Percentiles rank a stretch among this genome's conserved stretches.
Evolutionary conservation across 768 basidiomycete genomes (phyloP).

Genomic region (Sporobolomyces roseus): DNA sequence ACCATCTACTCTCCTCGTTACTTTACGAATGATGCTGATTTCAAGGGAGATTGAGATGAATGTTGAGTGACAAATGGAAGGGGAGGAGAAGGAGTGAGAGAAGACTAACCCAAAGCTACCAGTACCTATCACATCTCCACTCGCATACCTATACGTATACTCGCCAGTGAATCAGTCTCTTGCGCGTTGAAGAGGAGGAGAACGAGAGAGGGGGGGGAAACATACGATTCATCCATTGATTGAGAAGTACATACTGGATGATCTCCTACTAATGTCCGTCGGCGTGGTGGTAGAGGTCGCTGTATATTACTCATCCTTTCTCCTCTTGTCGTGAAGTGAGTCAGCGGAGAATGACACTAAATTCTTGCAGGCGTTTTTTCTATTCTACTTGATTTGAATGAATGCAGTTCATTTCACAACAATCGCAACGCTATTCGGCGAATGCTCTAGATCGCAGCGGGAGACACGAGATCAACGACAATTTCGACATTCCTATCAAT

Average conservation of each 20-base stretch:
- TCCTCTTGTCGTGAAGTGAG: background rate
- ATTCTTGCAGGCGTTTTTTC: background rate
- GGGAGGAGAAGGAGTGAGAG: no score
- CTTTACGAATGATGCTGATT: conserved; percentile 76
- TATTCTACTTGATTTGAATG: no score
- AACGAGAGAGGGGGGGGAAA: background rate
- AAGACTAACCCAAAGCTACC: conserved; percentile 77
- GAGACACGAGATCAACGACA: no score
- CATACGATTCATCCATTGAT: conserved; percentile 29
- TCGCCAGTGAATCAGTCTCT: background rate
- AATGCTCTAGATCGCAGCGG: no score
- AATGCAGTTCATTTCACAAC: no score
- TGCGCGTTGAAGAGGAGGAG: no score
- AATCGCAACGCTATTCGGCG: no score
- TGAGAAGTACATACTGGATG: conserved; percentile 29
- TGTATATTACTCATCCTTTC: background rate
- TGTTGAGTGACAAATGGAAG: background rate
- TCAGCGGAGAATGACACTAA: background rate
- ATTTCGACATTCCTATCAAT: no score
- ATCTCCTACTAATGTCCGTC: conserved; percentile 38
- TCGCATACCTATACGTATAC: conserved; percentile 60
- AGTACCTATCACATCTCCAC: conserved; percentile 88
- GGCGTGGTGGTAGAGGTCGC: conserved; percentile 14
- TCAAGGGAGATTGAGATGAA: background rate
- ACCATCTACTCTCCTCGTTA: conserved; percentile 51